phyloP scores from a whole-genome alignment of 768 basidiomycete genomes.

The Lentinula edodes region DNA sequence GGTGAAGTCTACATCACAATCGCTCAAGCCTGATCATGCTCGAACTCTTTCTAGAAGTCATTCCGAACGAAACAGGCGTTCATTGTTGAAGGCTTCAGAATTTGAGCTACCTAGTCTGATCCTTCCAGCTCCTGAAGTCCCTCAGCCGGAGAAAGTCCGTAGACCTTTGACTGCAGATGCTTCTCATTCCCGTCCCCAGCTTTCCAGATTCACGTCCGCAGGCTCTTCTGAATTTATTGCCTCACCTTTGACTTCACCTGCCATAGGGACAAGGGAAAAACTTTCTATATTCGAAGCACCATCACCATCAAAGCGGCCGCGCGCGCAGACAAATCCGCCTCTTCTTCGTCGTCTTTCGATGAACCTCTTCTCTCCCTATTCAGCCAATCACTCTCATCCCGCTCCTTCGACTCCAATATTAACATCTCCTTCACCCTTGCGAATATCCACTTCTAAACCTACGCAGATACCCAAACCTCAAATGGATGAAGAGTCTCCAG shows the following conservation, averaged over 20 bases:
- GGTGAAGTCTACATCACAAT: constrained; percentile 10
- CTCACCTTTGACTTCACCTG: constrained; percentile 13
- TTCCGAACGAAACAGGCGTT: constrained; percentile 26
- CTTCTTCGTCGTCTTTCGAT: constrained; percentile 66
- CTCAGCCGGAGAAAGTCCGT: not conserved
- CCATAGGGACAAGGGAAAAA: constrained; percentile 4
- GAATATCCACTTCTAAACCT: constrained; percentile 38
- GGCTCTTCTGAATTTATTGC: constrained; percentile 1
- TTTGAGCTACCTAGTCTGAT: not conserved
- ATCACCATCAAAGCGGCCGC: constrained; percentile 21
- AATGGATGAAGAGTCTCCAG: constrained; percentile 59
- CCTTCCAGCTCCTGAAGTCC: not conserved
- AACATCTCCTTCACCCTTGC: constrained; percentile 30
- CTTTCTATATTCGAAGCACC: constrained; percentile 7
- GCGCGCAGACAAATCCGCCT: constrained; percentile 57
- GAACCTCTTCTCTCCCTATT: constrained; percentile 49
- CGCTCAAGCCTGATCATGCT: constrained; percentile 15
- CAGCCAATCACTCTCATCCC: constrained; percentile 12
- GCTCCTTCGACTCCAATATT: constrained; percentile 18
- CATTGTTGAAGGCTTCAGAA: not conserved
- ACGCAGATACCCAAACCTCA: constrained; percentile 46
- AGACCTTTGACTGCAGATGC: constrained; percentile 8
- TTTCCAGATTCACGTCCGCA: not conserved
- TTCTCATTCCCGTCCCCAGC: not conserved
- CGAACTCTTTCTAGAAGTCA: constrained; percentile 37